These are phyloP conservation scores for Biscogniauxia mediterranea DNA, from an alignment of 2,329 filamentous ascomycete species.

Conservation along the genomic window DNA sequence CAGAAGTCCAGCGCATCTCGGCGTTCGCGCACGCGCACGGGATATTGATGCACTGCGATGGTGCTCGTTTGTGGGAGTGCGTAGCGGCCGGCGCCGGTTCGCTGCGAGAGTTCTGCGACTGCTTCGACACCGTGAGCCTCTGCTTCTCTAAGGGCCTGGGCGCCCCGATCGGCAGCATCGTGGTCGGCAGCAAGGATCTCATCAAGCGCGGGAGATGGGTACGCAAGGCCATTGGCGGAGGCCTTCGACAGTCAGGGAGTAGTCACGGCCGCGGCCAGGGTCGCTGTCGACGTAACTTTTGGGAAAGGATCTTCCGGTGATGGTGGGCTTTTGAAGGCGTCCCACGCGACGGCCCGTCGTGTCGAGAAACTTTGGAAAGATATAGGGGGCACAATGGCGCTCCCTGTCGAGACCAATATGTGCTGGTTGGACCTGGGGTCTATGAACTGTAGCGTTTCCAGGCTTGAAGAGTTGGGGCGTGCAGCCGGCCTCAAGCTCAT, in stretches of 20 bases:
- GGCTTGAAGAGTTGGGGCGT: slow-evolving; percentile 27
- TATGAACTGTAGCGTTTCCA: slow-evolving; percentile 17
- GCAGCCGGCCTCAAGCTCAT: slow-evolving; percentile 28
- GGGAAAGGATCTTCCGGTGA: slow-evolving; percentile 45
- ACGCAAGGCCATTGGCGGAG: slow-evolving; percentile 78
- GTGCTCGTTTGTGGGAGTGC: slow-evolving; percentile 52
- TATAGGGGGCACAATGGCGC: slow-evolving; percentile 57
- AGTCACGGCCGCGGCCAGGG: slow-evolving; percentile 70
- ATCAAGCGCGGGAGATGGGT: slow-evolving; percentile 72
- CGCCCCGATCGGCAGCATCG: slow-evolving; percentile 49
- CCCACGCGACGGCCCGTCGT: slow-evolving; percentile 58
- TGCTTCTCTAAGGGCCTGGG: slow-evolving; percentile 55
- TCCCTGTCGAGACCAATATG: slow-evolving; percentile 71
- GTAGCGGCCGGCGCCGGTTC: slow-evolving; percentile 43
- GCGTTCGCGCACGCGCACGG: slow-evolving; percentile 34
- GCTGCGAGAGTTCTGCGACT: slow-evolving; percentile 40
- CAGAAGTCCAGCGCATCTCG: slow-evolving; percentile 34
- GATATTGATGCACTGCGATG: slow-evolving; percentile 50
- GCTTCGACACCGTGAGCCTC: slow-evolving; percentile 47
- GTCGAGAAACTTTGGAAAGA: slow-evolving; percentile 63
- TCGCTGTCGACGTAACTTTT: slow-evolving; percentile 79
- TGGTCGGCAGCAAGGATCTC: slow-evolving; percentile 47
- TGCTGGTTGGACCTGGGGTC: slow-evolving; percentile 60
- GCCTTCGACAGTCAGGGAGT: slow-evolving; percentile 76
- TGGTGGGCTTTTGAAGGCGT: slow-evolving; percentile 43